phyloP scores from a whole-genome alignment of 2,329 filamentous ascomycete genomes.

The Xylariaceae sp. region DNA sequence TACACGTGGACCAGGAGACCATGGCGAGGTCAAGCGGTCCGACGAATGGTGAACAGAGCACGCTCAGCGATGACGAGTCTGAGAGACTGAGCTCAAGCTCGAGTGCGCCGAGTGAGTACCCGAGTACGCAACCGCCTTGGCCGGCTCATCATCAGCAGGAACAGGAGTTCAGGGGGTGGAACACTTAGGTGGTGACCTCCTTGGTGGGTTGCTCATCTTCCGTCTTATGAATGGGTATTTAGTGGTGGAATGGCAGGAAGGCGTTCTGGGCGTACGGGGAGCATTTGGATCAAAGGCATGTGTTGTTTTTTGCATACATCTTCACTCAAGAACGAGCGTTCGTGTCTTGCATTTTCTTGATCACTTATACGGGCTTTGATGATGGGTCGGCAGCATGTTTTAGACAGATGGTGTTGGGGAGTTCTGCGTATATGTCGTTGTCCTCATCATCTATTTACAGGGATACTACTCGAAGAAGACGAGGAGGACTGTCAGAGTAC shows the following conservation, averaged over 20 bases:
- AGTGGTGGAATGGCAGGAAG: neutral
- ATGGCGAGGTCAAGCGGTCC: conserved; percentile 21
- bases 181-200: conserved; percentile 13
- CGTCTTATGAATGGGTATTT: too few species aligned
- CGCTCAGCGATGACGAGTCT: conserved; percentile 15
- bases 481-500: too few species aligned
- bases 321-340: conserved; percentile 2
- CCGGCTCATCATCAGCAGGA: conserved; percentile 13
- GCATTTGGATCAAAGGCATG: neutral
- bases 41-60: conserved; percentile 18
- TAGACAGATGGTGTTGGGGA: conserved; percentile 19
- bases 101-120: conserved; percentile 31
- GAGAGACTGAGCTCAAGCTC: conserved; percentile 22
- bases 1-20: conserved; percentile 27
- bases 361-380: neutral
- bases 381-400: conserved; percentile 1
- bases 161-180: conserved; percentile 16
- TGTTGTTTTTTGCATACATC: neutral
- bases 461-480: too few species aligned
- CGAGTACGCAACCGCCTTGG: conserved; percentile 28
- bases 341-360: neutral
- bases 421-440: neutral
- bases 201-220: too few species aligned
- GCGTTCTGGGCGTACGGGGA: conserved; percentile 7
- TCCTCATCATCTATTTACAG: neutral